Percentiles rank a stretch among this genome's conserved stretches.
These are phyloP conservation scores for Pulveroboletus sp. DNA, from an alignment of 768 basidiomycete species.

Conservation along the genomic window DNA sequence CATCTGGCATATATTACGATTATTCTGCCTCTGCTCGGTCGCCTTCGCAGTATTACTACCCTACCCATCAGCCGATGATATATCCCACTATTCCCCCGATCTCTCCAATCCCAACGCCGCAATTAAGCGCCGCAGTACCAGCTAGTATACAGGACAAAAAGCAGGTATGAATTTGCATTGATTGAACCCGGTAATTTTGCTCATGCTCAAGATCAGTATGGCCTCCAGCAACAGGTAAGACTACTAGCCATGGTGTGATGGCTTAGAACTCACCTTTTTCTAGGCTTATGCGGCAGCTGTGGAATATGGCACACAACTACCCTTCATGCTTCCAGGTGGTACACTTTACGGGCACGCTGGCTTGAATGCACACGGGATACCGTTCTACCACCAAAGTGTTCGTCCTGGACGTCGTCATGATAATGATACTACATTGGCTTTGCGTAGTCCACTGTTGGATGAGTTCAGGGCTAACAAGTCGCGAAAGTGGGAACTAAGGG, in stretches of 20 bases:
- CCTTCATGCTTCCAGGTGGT: slow-evolving; percentile 43
- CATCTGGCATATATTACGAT: slow-evolving; percentile 58
- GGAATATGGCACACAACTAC: slow-evolving; percentile 49
- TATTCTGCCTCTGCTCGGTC: slow-evolving; percentile 47
- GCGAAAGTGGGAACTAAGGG: slow-evolving; percentile 79
- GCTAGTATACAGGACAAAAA: slow-evolving; percentile 52
- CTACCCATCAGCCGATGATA: slow-evolving; percentile 54
- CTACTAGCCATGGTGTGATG: slow-evolving; percentile 6
- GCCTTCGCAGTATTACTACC: slow-evolving; percentile 61
- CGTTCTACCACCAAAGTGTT: slow-evolving; percentile 36
- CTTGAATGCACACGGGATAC: slow-evolving; percentile 32
- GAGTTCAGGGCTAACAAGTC: slow-evolving; percentile 82
- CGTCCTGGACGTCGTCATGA: slow-evolving; percentile 49
- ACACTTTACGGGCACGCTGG: slow-evolving; percentile 43
- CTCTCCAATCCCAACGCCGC: slow-evolving; percentile 53
- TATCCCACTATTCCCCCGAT: slow-evolving; percentile 52
- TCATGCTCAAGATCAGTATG: slow-evolving; percentile 33
- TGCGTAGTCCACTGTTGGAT: slow-evolving; percentile 75
- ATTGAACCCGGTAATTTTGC: slow-evolving; percentile 3
- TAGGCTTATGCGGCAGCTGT: slow-evolving; percentile 43
- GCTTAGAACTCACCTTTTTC: background rate
- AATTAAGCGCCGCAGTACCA: slow-evolving; percentile 40
- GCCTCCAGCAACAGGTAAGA: slow-evolving; percentile 46
- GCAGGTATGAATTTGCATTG: slow-evolving; percentile 41
- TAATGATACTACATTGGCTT: slow-evolving; percentile 32